Evolutionary conservation across 2,329 filamentous ascomycete species (phyloP).

Genomic region (Colletotrichum sansevieriae): DNA sequence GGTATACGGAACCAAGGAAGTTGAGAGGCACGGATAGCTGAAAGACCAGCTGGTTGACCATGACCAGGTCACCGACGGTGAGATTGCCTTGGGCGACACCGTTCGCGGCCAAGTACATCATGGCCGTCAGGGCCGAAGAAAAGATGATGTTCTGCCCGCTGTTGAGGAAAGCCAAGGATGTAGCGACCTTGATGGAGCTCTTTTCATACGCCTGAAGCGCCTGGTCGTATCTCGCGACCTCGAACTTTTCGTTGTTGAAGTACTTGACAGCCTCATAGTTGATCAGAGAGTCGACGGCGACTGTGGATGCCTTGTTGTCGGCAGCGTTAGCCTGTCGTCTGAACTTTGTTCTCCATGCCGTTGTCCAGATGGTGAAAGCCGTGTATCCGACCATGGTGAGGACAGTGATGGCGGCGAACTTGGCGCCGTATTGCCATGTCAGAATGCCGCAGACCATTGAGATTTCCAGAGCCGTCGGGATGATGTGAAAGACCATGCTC

Average conservation of each 20-base stretch:
- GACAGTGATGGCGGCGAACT: slow-evolving; percentile 92
- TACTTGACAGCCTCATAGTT: slow-evolving; percentile 99
- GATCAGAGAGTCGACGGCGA: slow-evolving; percentile 95
- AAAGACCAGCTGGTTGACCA: slow-evolving; percentile 99
- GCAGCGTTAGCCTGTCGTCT: slow-evolving; percentile 94
- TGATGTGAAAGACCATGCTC: slow-evolving; percentile 98
- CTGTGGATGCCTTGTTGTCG: slow-evolving; percentile 94
- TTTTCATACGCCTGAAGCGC: slow-evolving; percentile 89
- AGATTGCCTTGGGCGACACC: slow-evolving; percentile 85
- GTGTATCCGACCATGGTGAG: slow-evolving; percentile 94
- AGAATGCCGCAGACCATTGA: slow-evolving; percentile 95
- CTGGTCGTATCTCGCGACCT: slow-evolving; percentile 90
- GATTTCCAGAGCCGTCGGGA: slow-evolving; percentile 94
- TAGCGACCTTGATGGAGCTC: slow-evolving; percentile 96
- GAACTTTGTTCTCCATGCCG: slow-evolving; percentile 97
- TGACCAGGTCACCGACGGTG: slow-evolving; percentile 95
- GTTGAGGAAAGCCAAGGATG: slow-evolving; percentile 92
- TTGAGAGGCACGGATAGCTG: slow-evolving; percentile 97
- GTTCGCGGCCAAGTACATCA: slow-evolving; percentile 97
- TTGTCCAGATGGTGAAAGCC: slow-evolving; percentile 97
- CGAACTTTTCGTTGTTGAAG: slow-evolving; percentile 98
- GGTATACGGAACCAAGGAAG: slow-evolving; percentile 97
- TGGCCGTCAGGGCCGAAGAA: slow-evolving; percentile 89
- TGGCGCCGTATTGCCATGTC: slow-evolving; percentile 93
- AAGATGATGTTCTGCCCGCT: slow-evolving; percentile 98